Evolutionary conservation across 1,139 yeast genomes (phyloP).

Genomic region (Arxiozyma bovina): DNA sequence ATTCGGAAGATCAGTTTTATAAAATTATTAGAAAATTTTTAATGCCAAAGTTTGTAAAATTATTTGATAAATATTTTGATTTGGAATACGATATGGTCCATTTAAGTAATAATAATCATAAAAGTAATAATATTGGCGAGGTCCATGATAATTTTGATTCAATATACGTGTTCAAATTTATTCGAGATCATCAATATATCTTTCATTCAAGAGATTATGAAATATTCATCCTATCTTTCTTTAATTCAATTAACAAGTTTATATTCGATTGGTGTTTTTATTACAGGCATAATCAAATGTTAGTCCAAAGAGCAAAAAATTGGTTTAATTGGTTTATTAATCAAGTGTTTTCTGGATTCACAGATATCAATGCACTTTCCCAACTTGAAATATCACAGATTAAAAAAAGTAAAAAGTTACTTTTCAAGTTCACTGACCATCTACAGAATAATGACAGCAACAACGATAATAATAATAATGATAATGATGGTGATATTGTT

Average conservation of each 20-base stretch:
- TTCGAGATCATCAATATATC: constrained; percentile 10
- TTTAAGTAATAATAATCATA: constrained; percentile 6
- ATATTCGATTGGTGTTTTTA: constrained; percentile 25
- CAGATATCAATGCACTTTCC: neutral
- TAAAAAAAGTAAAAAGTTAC: constrained; percentile 11
- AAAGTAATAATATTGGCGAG: neutral
- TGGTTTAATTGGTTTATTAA: constrained; percentile 24
- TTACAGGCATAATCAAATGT: neutral
- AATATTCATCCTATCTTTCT: constrained; percentile 13
- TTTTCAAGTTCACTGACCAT: neutral
- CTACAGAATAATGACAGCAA: neutral
- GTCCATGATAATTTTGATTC: constrained; percentile 5
- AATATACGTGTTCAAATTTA: constrained; percentile 10
- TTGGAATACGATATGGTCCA: constrained; percentile 15
- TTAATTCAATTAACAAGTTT: constrained; percentile 20
- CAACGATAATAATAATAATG: neutral
- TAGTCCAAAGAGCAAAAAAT: constrained; percentile 10
- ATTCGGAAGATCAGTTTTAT: constrained; percentile 23
- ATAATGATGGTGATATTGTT: neutral
- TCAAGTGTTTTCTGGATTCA: constrained; percentile 8
- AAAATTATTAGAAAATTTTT: constrained; percentile 25
- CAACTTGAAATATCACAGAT: neutral
- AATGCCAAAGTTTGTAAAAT: constrained; percentile 20
- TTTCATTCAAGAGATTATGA: constrained; percentile 11
- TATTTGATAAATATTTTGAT: constrained; percentile 16